Base-by-base conservation (phyloP, 169 alveolate genomes). In the Eimeria praecox region DNA sequence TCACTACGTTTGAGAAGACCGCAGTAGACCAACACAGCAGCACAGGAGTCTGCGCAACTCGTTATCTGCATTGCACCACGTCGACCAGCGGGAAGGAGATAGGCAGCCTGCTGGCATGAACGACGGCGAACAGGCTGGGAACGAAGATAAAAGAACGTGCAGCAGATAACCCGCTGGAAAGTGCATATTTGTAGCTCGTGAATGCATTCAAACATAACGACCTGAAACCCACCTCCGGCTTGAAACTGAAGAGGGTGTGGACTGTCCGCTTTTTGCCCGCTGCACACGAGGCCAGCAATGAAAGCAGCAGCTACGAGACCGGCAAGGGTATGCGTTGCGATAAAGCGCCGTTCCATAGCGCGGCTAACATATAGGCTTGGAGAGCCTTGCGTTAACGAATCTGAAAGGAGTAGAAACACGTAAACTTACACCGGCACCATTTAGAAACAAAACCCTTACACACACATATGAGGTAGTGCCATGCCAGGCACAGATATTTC, bases 321-420 rank as follows among this genome's bases (percentile, higher is more conserved):
- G 35, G 62, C 92, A 20, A 52, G 2, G 14, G 56, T 30, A 54
- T 85, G 54, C 52, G 78, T 78, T 46, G 66, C 22, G 56, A 85
- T 85, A 52, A 56, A 56, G 64, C 92, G 92, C 92, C 54, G 62
- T 56, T 56, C 92, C 92, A 85, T 40, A 24, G 35, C 56, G 92
- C 78, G 40, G 42, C 77, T 56, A 6, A 85, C 35, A 33, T 33
- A 56, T 46, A 85, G 75, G 52, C 77, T 20, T 18, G 92, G 92
- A 85, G 92, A 85, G 56, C 92, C 92, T 35, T 85, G 92, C 22
- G 92, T 85, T n/a, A 85, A 10, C 59, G 56, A 44, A 12, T 85
- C 92, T 85, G 92, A 49, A 85, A 35, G 33, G 38, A 22, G 40
- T 22, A 49, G 35, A 80, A 3, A 27, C 66, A 80, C 14, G 40